These are phyloP conservation scores for Pseudogymnoascus sp. DNA, from an alignment of 2,329 filamentous ascomycete genomes.

Conservation along the genomic window DNA sequence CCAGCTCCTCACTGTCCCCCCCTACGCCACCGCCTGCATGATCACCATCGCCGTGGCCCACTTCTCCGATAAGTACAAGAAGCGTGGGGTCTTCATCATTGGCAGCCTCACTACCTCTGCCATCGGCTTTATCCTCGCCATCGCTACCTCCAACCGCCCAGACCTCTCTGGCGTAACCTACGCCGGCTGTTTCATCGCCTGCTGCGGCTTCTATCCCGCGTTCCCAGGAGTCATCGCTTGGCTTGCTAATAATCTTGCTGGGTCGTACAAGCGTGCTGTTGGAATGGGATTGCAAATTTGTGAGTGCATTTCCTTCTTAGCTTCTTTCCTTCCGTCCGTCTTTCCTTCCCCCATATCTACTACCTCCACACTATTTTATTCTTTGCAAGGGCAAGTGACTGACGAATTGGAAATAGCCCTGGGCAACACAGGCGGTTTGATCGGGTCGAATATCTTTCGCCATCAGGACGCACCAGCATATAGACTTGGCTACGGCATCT, in stretches of 20 bases:
- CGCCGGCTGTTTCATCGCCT: conserved; percentile 37
- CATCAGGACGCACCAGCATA: conserved; percentile 8
- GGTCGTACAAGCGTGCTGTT: conserved; percentile 47
- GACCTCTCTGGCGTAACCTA: conserved; percentile 23
- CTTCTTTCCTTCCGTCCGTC: not conserved
- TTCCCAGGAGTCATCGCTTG: conserved; percentile 43
- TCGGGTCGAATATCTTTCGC: conserved; percentile 16
- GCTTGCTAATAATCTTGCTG: conserved; percentile 50
- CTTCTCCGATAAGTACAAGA: conserved; percentile 45
- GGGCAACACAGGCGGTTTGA: conserved; percentile 16
- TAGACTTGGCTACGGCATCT: conserved; percentile 15
- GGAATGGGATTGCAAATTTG: conserved; percentile 57
- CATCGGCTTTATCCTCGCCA: conserved; percentile 13
- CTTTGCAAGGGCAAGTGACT: not conserved
- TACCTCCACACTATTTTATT: not conserved
- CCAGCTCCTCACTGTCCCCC: conserved; percentile 38
- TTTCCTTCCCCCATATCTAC: not conserved
- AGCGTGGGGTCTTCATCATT: conserved; percentile 45
- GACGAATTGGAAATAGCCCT: conserved; percentile 20
- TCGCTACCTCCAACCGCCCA: conserved; percentile 1
- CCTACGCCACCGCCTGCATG: conserved; percentile 58
- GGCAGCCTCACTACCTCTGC: conserved; percentile 39
- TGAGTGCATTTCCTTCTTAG: not conserved
- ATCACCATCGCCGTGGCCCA: conserved; percentile 48
- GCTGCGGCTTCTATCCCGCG: conserved; percentile 37